Base-by-base conservation (phyloP, 2,329 filamentous ascomycete species). In the Phialophora expanda region DNA sequence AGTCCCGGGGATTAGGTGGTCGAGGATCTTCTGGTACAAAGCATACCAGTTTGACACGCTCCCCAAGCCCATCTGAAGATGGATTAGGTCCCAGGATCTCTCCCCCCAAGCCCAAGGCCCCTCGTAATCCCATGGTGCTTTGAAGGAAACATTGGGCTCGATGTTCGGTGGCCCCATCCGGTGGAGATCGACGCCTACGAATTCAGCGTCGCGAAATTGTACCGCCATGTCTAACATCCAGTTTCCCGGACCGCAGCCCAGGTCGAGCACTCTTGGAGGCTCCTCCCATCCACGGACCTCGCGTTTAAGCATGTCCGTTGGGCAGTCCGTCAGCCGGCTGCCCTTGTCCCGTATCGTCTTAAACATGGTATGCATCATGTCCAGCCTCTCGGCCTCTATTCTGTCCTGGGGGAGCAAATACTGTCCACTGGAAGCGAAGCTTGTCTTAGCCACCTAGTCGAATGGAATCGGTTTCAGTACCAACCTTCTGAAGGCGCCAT, bases 211-310 rank as follows among this genome's bases (percentile, higher is more conserved):
- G 12, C 81, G 81, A 74, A 86, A 88, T 75, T 82, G 82, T 85
- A 90, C 88, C 69, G 90, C 90, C 79, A 97, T 90, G 71, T 94
- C 90, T 72, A 96, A 91, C 48, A 90, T 87, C 94, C 94, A 98
- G 67, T 96, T 94, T 46, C 92, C 93, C 0, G 92, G 96, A 22
- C 93, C 94, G 69, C 90, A 93, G 50, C 93, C 94, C 61, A 97
- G 74, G 72, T 88, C 87, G 62, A 88, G 79, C 67, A 88, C 84
- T 66, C 84, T 82, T 64, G 71, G 74, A 71, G 69, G 58, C 22
- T 32, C 46, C 32, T 46, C 28, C 30, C 51, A 56, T 44, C 54
- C 69, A 56, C 48, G 55, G 44, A 51, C 53, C 44, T 53, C 48
- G 9, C 28, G 41, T 26, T 38, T 32, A 17, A 67, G 46, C 22